These are phyloP conservation scores for Actinomortierella ambigua DNA, from an alignment of 371 early-diverging fungal genomes.

Conservation along the genomic window DNA sequence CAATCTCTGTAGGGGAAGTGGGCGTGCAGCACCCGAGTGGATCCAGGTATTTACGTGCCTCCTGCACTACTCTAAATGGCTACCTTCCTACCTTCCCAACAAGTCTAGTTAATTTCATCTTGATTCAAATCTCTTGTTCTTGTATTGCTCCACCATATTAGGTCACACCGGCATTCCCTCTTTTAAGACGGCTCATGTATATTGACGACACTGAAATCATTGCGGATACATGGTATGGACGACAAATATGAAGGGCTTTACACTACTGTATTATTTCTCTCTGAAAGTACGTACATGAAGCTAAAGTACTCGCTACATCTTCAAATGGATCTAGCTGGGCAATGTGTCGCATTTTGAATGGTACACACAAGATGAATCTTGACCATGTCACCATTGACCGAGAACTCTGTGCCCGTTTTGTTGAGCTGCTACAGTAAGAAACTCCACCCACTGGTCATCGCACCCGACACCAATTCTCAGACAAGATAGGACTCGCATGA, in stretches of 20 bases:
- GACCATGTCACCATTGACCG: constrained; percentile 32
- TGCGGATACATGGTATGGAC: constrained; percentile 56
- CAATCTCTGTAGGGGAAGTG: constrained; percentile 40
- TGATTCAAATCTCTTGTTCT: constrained; percentile 35
- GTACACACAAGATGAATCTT: constrained; percentile 55
- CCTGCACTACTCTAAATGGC: too few species aligned
- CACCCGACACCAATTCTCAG: too few species aligned
- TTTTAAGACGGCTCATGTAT: constrained; percentile 50
- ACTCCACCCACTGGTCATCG: too few species aligned
- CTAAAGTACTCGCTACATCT: too few species aligned
- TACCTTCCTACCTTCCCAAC: too few species aligned
- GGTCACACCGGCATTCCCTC: constrained; percentile 59
- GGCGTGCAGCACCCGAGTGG: constrained; percentile 42
- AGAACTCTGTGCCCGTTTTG: constrained; percentile 33
- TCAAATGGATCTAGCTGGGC: constrained; percentile 68
- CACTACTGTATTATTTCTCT: too few species aligned
- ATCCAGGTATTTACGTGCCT: constrained; percentile 19
- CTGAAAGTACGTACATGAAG: too few species aligned
- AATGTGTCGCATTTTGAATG: constrained; percentile 59
- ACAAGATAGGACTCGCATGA: too few species aligned
- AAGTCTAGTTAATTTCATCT: background rate
- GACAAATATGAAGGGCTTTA: too few species aligned
- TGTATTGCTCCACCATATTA: constrained; percentile 16
- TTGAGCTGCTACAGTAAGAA: constrained; percentile 24
- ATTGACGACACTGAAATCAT: constrained; percentile 56